A percentile compares a stretch with the other conserved stretches of the same genome.
phyloP scores from a whole-genome alignment of 2,329 filamentous ascomycete genomes.

The Mycosphaerelloides madeirae region DNA sequence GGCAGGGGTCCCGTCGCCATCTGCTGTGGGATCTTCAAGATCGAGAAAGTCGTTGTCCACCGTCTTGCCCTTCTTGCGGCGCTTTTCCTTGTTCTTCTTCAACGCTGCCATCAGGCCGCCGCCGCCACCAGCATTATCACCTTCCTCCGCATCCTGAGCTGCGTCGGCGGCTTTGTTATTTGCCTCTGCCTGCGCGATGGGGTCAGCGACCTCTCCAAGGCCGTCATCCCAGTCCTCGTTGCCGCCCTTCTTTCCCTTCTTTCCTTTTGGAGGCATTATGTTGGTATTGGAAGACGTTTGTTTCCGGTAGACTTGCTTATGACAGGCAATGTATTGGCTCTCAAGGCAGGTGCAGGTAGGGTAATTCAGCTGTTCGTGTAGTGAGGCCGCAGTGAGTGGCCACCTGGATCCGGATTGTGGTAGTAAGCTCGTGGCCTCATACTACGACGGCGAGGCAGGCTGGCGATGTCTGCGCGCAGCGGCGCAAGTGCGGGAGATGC shows the following conservation, averaged over 20 bases:
- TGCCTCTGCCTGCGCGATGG: slow-evolving; percentile 49
- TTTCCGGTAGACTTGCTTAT: neutral
- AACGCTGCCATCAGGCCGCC: slow-evolving; percentile 47
- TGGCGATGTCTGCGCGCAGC: slow-evolving; percentile 1
- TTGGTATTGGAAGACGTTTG: slow-evolving; percentile 1
- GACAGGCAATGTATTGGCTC: neutral
- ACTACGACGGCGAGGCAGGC: slow-evolving; percentile 23
- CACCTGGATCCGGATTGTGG: slow-evolving; percentile 28
- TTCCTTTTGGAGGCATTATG: slow-evolving; percentile 88
- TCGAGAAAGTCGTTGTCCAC: slow-evolving; percentile 65
- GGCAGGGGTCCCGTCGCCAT: slow-evolving; percentile 38
- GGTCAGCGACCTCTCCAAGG: slow-evolving; percentile 70
- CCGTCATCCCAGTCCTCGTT: slow-evolving; percentile 90
- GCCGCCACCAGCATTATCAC: slow-evolving; percentile 47
- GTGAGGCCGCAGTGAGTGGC: slow-evolving; percentile 15
- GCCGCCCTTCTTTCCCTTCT: slow-evolving; percentile 76
- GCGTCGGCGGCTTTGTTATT: slow-evolving; percentile 44
- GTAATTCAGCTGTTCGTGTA: slow-evolving; percentile 25
- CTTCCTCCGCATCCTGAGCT: slow-evolving; percentile 46
- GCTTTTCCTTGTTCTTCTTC: slow-evolving; percentile 61
- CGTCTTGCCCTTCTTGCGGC: slow-evolving; percentile 81
- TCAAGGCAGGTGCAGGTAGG: slow-evolving; percentile 5
- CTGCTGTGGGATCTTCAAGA: slow-evolving; percentile 55
- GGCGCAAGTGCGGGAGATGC: neutral
- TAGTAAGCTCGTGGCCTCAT: slow-evolving; percentile 26